A percentile compares a stretch with the other conserved stretches of the same genome.
Evolutionary conservation across 306 rosid species (phyloP).

Genomic region (Begonia loranthoides): DNA sequence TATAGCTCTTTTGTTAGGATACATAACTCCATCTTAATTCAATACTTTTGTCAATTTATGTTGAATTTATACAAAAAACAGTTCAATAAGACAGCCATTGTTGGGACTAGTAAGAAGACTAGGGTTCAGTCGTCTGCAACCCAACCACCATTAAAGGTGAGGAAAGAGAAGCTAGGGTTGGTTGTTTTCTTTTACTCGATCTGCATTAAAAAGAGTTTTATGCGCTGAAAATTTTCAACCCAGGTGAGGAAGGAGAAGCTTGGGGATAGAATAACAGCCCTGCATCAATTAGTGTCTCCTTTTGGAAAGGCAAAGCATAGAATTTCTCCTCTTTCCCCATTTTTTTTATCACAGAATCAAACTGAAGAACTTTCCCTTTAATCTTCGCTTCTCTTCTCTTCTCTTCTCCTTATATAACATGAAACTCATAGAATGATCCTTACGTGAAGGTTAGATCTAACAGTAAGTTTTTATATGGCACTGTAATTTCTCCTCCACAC

Average conservation of each 20-base stretch:
- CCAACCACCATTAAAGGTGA: slow-evolving; percentile 79
- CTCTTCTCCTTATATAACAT: not conserved
- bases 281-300: slow-evolving; percentile 84
- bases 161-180: not conserved
- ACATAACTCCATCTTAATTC: too few species aligned
- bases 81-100: slow-evolving; percentile 55
- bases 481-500: too few species aligned
- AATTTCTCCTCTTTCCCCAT: not conserved
- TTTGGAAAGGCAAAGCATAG: slow-evolving; percentile 58
- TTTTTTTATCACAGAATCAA: not conserved
- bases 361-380: not conserved
- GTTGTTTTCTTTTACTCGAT: not conserved
- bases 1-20: too few species aligned
- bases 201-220: not conserved
- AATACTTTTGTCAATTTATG: not conserved
- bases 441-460: not conserved
- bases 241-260: slow-evolving; percentile 92
- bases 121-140: slow-evolving; percentile 75
- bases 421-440: not conserved
- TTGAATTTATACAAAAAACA: slow-evolving; percentile 9
- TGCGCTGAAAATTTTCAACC: slow-evolving; percentile 5
- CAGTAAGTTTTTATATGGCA: not conserved
- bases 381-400: too few species aligned
- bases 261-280: slow-evolving; percentile 77
- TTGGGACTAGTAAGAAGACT: slow-evolving; percentile 82